These are phyloP conservation scores for Pseudogymnoascus sp. DNA, from an alignment of 2,329 filamentous ascomycete species.

Conservation along the genomic window DNA sequence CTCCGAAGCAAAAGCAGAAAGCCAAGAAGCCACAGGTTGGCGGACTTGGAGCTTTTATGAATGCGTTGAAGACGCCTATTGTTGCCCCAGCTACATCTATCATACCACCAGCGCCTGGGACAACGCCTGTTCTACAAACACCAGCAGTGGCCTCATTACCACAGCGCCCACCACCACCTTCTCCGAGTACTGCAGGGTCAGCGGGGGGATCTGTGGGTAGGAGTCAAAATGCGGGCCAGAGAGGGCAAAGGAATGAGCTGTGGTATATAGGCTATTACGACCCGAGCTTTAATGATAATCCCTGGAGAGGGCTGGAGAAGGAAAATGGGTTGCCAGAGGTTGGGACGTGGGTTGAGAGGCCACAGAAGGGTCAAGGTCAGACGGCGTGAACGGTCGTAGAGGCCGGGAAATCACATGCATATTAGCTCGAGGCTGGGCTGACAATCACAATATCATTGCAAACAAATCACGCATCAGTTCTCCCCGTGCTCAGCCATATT, in stretches of 20 bases:
- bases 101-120: constrained; percentile 4
- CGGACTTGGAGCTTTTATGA: background rate
- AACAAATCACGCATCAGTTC: background rate
- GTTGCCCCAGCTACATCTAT: background rate
- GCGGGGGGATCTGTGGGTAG: background rate
- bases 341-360: constrained; percentile 37
- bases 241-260: constrained; percentile 35
- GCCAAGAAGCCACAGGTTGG: background rate
- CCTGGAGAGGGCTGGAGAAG: constrained; percentile 55
- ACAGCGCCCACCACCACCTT: background rate
- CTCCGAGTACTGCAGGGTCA: background rate
- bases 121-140: background rate
- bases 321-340: constrained; percentile 34
- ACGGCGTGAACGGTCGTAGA: background rate
- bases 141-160: background rate
- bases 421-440: background rate
- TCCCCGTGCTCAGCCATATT: background rate
- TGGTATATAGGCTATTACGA: constrained; percentile 66
- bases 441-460: constrained; percentile 1
- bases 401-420: background rate
- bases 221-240: constrained; percentile 12
- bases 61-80: background rate
- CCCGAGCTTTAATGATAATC: constrained; percentile 61
- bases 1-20: background rate
- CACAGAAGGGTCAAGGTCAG: background rate